A percentile compares a stretch with the other conserved stretches of the same genome.
Conservation (phyloP, 352 stramenopile species). For the Thraustochytrium striatum region DNA sequence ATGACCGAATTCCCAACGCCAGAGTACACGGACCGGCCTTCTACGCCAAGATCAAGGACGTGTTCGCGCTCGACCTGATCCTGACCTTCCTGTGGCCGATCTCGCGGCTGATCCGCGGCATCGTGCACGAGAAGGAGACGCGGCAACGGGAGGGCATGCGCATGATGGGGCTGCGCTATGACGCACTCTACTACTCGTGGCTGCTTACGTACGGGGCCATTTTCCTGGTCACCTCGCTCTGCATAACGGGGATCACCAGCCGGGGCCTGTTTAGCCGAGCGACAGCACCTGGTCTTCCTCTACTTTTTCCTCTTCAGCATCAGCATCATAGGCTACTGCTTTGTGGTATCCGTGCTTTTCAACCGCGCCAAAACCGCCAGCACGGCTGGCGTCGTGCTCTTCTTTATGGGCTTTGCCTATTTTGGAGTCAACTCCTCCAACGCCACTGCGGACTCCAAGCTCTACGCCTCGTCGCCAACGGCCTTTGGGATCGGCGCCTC, state of each 20-base stretch:
- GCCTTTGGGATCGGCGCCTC: conserved; percentile 49
- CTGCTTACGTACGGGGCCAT: conserved; percentile 75
- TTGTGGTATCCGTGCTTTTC: conserved; percentile 83
- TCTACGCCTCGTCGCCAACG: conserved; percentile 27
- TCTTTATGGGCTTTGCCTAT: conserved; percentile 50
- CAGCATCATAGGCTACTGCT: conserved; percentile 74
- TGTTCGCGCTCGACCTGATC: conserved; percentile 82
- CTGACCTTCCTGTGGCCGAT: conserved; percentile 83
- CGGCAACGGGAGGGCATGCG: conserved; percentile 83
- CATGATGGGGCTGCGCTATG: conserved; percentile 78
- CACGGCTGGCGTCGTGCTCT: conserved; percentile 49
- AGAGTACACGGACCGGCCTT: conserved; percentile 57
- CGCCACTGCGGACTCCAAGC: conserved; percentile 56
- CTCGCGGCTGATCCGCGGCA: conserved; percentile 74
- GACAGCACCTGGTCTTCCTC: conserved; percentile 68
- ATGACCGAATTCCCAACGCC: conserved; percentile 50
- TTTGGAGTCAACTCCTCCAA: conserved; percentile 43
- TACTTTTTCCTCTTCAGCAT: conserved; percentile 70
- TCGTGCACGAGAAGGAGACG: conserved; percentile 84
- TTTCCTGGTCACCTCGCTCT: conserved; percentile 63
- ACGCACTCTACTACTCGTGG: conserved; percentile 60
- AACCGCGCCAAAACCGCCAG: conserved; percentile 20
- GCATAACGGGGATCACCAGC: conserved; percentile 63
- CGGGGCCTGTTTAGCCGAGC: conserved; percentile 59
- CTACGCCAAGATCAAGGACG: conserved; percentile 68